phyloP scores from a whole-genome alignment of 148 eudicot species.

The Nyssa sinensis region DNA sequence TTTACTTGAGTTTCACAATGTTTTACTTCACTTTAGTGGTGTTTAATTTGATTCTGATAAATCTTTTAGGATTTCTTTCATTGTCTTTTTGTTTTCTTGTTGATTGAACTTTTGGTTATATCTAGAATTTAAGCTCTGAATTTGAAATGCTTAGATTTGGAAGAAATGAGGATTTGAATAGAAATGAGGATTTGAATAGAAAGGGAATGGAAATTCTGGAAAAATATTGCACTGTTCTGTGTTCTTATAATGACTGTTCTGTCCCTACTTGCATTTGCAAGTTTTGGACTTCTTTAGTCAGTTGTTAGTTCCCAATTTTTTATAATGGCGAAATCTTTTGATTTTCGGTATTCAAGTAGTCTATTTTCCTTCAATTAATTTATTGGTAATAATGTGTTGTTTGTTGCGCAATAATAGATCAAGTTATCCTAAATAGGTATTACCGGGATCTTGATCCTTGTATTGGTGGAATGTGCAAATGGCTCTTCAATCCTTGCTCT shows the following conservation, averaged over 20 bases:
- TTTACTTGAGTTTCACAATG: neutral
- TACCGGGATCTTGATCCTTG: neutral
- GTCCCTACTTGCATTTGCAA: neutral
- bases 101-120: neutral
- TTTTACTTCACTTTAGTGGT: neutral
- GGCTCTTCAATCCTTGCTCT: neutral
- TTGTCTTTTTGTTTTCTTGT: neutral
- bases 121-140: neutral
- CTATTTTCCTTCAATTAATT: too few relatives aligned
- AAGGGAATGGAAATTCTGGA: too few relatives aligned
- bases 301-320: neutral
- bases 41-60: neutral
- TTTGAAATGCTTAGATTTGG: slow-evolving; percentile 5
- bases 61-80: neutral
- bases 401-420: too few relatives aligned
- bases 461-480: too few relatives aligned
- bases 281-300: neutral
- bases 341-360: neutral
- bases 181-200: too few relatives aligned
- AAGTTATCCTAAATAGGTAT: too few relatives aligned
- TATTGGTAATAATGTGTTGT: too few relatives aligned
- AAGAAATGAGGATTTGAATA: neutral
- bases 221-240: too few relatives aligned
- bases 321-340: neutral
- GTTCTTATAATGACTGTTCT: neutral